Percentiles rank a stretch among this genome's conserved stretches.
These are phyloP conservation scores for Coemansia sp. DNA, from an alignment of 192 early-diverging fungal species.

Conservation along the genomic window DNA sequence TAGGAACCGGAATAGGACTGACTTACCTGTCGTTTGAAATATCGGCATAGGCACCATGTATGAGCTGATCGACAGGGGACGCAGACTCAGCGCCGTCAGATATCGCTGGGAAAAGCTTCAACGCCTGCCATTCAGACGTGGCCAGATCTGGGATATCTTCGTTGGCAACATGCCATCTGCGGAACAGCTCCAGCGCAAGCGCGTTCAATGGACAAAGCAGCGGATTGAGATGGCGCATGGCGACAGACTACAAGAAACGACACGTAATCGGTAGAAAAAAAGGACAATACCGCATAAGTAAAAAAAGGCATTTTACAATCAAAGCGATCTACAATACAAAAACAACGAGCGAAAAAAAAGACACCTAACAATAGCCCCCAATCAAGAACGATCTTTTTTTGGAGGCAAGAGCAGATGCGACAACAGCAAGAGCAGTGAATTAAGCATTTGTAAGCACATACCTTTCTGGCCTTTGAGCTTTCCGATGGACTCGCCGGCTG, in stretches of 20 bases:
- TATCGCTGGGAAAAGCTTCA: constrained; percentile 29
- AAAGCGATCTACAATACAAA: constrained; percentile 1
- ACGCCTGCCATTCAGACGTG: constrained; percentile 34
- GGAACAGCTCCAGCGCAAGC: constrained; percentile 37
- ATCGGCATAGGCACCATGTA: constrained; percentile 10
- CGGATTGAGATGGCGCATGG: constrained; percentile 39
- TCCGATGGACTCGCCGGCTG: background rate
- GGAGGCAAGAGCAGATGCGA: background rate
- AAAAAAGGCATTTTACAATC: constrained; percentile 1
- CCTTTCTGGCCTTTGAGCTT: constrained; percentile 2
- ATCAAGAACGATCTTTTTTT: constrained; percentile 1
- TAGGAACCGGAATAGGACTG: background rate
- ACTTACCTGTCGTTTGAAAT: constrained; percentile 51
- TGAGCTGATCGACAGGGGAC: constrained; percentile 10
- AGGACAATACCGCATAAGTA: background rate
- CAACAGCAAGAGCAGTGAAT: background rate
- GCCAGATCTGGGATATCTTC: constrained; percentile 41
- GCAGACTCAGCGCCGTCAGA: background rate
- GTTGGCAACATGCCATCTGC: constrained; percentile 36
- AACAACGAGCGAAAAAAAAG: constrained; percentile 7
- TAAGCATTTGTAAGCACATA: background rate
- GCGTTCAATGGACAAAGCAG: constrained; percentile 43
- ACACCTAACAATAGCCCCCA: background rate
- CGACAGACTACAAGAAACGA: constrained; percentile 23
- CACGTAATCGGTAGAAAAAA: constrained; percentile 6